Evolutionary conservation across 768 basidiomycete genomes (phyloP), one percentile per base, ranked within the genome.

Genomic region (Guyanaporus albipodus): DNA sequence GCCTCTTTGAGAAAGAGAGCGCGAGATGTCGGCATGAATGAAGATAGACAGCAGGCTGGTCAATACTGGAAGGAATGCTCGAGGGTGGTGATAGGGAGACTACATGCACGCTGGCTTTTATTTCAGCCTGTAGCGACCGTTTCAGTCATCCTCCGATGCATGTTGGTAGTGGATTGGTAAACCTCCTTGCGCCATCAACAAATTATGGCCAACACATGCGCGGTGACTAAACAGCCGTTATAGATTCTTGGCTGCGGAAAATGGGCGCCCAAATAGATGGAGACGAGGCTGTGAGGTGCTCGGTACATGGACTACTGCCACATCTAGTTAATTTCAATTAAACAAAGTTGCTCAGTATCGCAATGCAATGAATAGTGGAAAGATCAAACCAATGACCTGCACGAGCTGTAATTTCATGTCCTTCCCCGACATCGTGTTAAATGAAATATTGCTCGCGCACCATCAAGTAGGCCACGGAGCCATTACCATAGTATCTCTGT

Each of bases 1-100:
- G 57, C 57, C 40, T 60, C 46, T 14, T 51, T 54, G 38, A 57
- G 59, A 15, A 46, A 48, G 24, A 60, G 49, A 2, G 36, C 58
- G 15, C 52, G 55, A 23, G 35, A 57, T 4, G 43, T 42, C 14
- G 56, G 46, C 56, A 57, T 57, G 31, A 22, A 8, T 38, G 34
- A 2, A 10, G 15, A 18, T 36, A 9, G 19, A 14, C 1, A 6
- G 15, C 12, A 12, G 5, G 42, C 18, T 26, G 24, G 11, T 32
- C 3, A 23, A 33, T 17, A 8, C 11, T 38, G 17, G 19, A 21
- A 18, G 29, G 17, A 24, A 7, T 19, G 24, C 14, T 22, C 5
- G 27, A 28, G 6, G 11, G 5, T 14, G 14, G 10, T 31, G 34
- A 2, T 11, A 27, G 23, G 37, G 23, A 32, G 33, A n/a, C 17